These are phyloP conservation scores for Exophiala calicioides DNA, from an alignment of 2,329 filamentous ascomycete species.

Conservation along the genomic window DNA sequence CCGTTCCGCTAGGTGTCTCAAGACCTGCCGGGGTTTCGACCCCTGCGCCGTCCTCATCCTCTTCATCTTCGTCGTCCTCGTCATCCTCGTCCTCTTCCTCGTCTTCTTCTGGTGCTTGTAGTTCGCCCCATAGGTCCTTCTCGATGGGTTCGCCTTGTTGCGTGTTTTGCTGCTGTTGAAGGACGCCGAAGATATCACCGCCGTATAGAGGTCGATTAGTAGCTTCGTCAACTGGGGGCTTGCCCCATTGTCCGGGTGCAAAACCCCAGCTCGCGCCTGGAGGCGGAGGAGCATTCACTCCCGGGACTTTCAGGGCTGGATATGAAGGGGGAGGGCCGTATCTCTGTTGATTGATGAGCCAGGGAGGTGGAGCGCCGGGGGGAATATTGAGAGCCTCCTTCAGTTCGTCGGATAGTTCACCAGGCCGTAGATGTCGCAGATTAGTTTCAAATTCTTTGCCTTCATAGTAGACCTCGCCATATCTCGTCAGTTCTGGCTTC, in stretches of 20 bases:
- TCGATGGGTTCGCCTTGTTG: slow-evolving; percentile 78
- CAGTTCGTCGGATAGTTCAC: slow-evolving; percentile 83
- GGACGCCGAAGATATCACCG: slow-evolving; percentile 88
- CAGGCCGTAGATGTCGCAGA: slow-evolving; percentile 82
- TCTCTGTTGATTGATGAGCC: slow-evolving; percentile 95
- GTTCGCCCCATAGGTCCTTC: slow-evolving; percentile 85
- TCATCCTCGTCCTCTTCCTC: slow-evolving; percentile 73
- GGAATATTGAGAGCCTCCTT: slow-evolving; percentile 94
- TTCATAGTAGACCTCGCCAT: slow-evolving; percentile 99
- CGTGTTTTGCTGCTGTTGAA: slow-evolving; percentile 61
- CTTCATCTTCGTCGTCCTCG: slow-evolving; percentile 68
- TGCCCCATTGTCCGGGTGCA: slow-evolving; percentile 91
- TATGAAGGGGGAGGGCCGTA: slow-evolving; percentile 93
- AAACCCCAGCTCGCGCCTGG: slow-evolving; percentile 91
- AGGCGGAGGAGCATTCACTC: slow-evolving; percentile 89
- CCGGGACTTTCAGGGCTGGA: slow-evolving; percentile 90
- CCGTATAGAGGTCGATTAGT: slow-evolving; percentile 89
- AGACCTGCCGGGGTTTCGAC: slow-evolving; percentile 73
- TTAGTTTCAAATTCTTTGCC: slow-evolving; percentile 98
- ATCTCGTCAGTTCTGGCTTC: slow-evolving; percentile 86
- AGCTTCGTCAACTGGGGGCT: slow-evolving; percentile 84
- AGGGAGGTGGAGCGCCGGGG: slow-evolving; percentile 87
- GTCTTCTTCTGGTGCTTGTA: slow-evolving; percentile 72
- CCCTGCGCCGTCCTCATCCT: slow-evolving; percentile 63
- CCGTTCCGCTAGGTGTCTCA: slow-evolving; percentile 78